Conservation (phyloP, 768 basidiomycete genomes). For the Daedaleopsis sinensis region DNA sequence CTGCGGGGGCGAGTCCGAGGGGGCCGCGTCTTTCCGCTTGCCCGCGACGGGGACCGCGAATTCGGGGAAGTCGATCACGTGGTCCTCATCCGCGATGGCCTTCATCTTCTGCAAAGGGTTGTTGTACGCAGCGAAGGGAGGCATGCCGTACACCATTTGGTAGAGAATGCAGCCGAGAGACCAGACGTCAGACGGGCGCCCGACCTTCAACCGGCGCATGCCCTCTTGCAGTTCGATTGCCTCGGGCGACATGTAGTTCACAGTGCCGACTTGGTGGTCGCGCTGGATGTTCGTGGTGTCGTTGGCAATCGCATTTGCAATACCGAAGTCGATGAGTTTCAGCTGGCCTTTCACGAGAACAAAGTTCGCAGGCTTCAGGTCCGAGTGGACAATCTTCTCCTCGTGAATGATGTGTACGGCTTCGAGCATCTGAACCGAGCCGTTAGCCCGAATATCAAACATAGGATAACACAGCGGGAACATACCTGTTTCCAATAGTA, state of each 20-base stretch:
- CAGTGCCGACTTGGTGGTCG: constrained; percentile 95
- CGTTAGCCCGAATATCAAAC: neutral
- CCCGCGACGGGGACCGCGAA: constrained; percentile 43
- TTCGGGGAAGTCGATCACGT: constrained; percentile 84
- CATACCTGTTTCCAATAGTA: constrained; percentile 97
- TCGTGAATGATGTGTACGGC: constrained; percentile 99
- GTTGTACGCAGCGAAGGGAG: constrained; percentile 85
- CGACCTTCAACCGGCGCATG: constrained; percentile 90
- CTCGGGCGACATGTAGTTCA: constrained; percentile 99
- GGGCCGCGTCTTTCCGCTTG: constrained; percentile 35
- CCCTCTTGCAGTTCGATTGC: constrained; percentile 89
- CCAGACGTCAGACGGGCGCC: constrained; percentile 96
- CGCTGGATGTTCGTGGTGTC: constrained; percentile 98
- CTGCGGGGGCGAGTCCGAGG: constrained; percentile 41
- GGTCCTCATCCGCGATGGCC: constrained; percentile 79
- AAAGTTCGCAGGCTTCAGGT: constrained; percentile 98
- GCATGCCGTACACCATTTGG: constrained; percentile 96
- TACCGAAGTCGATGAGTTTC: constrained; percentile 99
- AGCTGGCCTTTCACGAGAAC: constrained; percentile 93
- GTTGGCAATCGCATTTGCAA: constrained; percentile 97
- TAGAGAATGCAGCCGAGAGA: constrained; percentile 97
- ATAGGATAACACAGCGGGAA: neutral
- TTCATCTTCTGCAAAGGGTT: constrained; percentile 89
- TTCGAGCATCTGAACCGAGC: constrained; percentile 82
- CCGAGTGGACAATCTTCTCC: constrained; percentile 98